These are phyloP conservation scores for Ophiostoma australiae DNA, from an alignment of 2,329 filamentous ascomycete genomes.

Conservation along the genomic window DNA sequence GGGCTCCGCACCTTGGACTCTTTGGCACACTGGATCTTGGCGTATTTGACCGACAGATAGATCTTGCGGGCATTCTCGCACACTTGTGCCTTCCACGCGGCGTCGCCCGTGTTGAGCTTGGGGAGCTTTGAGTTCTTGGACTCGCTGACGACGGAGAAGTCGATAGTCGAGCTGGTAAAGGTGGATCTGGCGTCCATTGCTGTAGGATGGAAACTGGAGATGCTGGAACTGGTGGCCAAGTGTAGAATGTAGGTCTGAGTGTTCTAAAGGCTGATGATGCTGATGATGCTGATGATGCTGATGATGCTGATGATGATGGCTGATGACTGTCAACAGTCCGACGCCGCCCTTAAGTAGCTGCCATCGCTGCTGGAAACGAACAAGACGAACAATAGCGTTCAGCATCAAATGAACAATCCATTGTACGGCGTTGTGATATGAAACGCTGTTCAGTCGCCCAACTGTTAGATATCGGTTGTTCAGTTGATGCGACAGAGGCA, in stretches of 20 bases:
- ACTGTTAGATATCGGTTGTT: background rate
- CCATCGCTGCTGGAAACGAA: background rate
- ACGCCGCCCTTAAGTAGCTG: background rate
- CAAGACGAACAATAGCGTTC: background rate
- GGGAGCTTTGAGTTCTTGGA: background rate
- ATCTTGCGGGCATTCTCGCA: conserved; percentile 14
- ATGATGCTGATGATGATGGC: background rate
- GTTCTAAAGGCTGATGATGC: background rate
- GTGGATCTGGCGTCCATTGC: background rate
- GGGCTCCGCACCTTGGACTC: background rate
- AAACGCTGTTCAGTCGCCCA: background rate
- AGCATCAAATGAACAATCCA: background rate
- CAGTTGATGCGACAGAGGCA: background rate
- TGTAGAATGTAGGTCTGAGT: too few species aligned
- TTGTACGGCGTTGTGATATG: background rate
- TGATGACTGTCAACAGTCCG: background rate
- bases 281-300: background rate
- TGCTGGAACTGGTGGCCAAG: too few species aligned
- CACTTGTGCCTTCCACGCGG: background rate
- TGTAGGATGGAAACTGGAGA: background rate
- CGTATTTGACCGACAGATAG: conserved; percentile 17
- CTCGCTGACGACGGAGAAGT: background rate
- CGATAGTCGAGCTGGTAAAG: background rate
- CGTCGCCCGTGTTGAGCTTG: conserved; percentile 1
- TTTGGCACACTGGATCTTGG: background rate